Conservation (phyloP, 2,329 filamentous ascomycete genomes). For the Trichoderma sp. region DNA sequence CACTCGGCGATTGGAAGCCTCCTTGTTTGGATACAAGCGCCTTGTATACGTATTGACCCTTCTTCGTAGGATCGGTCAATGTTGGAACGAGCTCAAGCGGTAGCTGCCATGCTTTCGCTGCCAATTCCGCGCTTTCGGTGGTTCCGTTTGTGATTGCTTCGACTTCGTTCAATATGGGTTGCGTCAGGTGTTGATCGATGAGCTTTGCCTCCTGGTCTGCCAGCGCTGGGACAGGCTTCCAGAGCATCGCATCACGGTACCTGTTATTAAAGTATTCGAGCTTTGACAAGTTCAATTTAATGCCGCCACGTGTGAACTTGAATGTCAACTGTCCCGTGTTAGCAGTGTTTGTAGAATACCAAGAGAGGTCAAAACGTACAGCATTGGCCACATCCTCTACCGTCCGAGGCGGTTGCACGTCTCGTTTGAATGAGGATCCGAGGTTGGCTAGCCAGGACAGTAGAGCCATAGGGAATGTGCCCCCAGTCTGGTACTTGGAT, state of each 20-base stretch:
- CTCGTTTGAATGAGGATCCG: slow-evolving; percentile 34
- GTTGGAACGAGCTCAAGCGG: slow-evolving; percentile 30
- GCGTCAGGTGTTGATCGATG: slow-evolving; percentile 25
- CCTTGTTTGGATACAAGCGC: slow-evolving; percentile 26
- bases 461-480: slow-evolving; percentile 49
- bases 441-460: slow-evolving; percentile 81
- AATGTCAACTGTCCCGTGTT: slow-evolving; percentile 62
- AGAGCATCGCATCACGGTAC: slow-evolving; percentile 46
- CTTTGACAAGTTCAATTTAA: slow-evolving; percentile 77
- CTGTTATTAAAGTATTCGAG: slow-evolving; percentile 74
- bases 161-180: slow-evolving; percentile 27
- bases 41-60: slow-evolving; percentile 25
- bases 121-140: background rate
- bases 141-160: slow-evolving; percentile 24
- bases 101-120: slow-evolving; percentile 25
- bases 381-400: slow-evolving; percentile 68
- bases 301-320: slow-evolving; percentile 88
- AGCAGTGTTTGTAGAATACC: slow-evolving; percentile 17
- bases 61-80: slow-evolving; percentile 18
- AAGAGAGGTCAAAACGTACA: slow-evolving; percentile 42
- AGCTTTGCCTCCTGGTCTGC: slow-evolving; percentile 27
- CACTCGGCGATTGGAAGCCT: slow-evolving; percentile 25
- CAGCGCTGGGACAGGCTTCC: slow-evolving; percentile 25
- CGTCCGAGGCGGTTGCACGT: slow-evolving; percentile 37
- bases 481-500: slow-evolving; percentile 47